Evolutionary conservation across 1,284 basidiomycete genomes (phyloP).

Genomic region (Ceratobasidium sp.): DNA sequence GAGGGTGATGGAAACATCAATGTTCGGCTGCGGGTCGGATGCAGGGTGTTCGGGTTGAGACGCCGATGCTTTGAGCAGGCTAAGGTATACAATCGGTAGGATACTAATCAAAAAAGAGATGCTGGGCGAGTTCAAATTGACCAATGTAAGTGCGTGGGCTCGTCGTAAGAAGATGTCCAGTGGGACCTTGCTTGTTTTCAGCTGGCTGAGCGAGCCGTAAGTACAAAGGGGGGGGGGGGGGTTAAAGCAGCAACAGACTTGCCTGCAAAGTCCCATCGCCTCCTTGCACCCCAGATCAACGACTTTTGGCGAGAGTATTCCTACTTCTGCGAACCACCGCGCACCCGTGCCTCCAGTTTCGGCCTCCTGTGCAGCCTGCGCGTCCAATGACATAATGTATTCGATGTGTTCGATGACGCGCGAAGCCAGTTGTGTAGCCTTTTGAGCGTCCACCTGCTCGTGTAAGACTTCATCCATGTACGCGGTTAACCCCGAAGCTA

Average conservation of each 20-base stretch:
- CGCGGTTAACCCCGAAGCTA: slow-evolving; percentile 50
- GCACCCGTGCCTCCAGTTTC: slow-evolving; percentile 56
- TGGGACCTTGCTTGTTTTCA: slow-evolving; percentile 55
- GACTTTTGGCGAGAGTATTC: slow-evolving; percentile 63
- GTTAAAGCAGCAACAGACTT: slow-evolving; percentile 51
- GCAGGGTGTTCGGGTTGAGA: slow-evolving; percentile 48
- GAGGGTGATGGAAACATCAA: slow-evolving; percentile 66
- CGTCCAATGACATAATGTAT: slow-evolving; percentile 76
- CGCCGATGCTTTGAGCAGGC: slow-evolving; percentile 60
- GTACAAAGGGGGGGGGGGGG: not conserved
- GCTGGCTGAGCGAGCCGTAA: slow-evolving; percentile 9
- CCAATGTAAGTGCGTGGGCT: slow-evolving; percentile 71
- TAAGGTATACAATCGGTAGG: slow-evolving; percentile 73
- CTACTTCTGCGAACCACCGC: slow-evolving; percentile 76
- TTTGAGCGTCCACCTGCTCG: slow-evolving; percentile 68
- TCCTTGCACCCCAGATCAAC: slow-evolving; percentile 66
- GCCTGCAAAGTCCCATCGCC: slow-evolving; percentile 65
- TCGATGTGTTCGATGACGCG: slow-evolving; percentile 66
- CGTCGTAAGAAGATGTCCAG: slow-evolving; percentile 75
- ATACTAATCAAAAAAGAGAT: slow-evolving; percentile 76
- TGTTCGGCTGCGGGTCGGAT: slow-evolving; percentile 54
- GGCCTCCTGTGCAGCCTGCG: slow-evolving; percentile 65
- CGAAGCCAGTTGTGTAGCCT: slow-evolving; percentile 63
- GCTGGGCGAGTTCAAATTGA: slow-evolving; percentile 71
- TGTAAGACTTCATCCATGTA: slow-evolving; percentile 70